Evolutionary conservation across 192 early-diverging fungal genomes (phyloP).

Genomic region (Coemansia sp.): DNA sequence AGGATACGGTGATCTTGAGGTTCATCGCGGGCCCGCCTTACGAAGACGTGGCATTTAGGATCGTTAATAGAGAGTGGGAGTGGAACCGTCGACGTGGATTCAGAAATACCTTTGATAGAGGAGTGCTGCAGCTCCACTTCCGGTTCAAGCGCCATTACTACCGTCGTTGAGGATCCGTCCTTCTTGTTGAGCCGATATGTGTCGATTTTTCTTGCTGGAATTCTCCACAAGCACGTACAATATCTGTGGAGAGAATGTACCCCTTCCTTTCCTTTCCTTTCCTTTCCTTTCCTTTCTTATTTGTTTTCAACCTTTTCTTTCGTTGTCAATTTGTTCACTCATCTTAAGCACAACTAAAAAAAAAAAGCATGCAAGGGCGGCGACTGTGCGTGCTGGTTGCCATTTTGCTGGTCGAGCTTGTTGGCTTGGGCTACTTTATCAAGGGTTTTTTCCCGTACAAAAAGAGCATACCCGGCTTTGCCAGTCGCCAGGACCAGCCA

Average conservation of each 20-base stretch:
- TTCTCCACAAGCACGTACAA: neutral
- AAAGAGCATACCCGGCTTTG: conserved; percentile 64
- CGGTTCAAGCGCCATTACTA: conserved; percentile 83
- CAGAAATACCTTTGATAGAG: conserved; percentile 76
- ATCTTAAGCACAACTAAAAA: neutral
- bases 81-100: conserved; percentile 87
- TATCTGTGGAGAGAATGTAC: neutral
- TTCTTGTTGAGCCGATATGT: neutral
- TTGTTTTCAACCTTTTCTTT: neutral
- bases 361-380: conserved; percentile 22
- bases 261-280: neutral
- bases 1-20: conserved; percentile 84
- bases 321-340: neutral
- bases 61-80: conserved; percentile 97
- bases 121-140: conserved; percentile 81
- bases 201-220: too few relatives aligned
- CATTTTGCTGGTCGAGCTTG: conserved; percentile 57
- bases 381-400: conserved; percentile 18
- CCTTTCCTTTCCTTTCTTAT: neutral
- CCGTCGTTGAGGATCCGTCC: conserved; percentile 54
- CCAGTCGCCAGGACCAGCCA: conserved; percentile 45
- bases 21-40: conserved; percentile 97
- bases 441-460: conserved; percentile 84
- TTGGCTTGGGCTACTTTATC: conserved; percentile 65
- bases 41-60: conserved; percentile 96